phyloP scores from a whole-genome alignment of 148 eudicot genomes.

The Rhododendron williamsianum region DNA sequence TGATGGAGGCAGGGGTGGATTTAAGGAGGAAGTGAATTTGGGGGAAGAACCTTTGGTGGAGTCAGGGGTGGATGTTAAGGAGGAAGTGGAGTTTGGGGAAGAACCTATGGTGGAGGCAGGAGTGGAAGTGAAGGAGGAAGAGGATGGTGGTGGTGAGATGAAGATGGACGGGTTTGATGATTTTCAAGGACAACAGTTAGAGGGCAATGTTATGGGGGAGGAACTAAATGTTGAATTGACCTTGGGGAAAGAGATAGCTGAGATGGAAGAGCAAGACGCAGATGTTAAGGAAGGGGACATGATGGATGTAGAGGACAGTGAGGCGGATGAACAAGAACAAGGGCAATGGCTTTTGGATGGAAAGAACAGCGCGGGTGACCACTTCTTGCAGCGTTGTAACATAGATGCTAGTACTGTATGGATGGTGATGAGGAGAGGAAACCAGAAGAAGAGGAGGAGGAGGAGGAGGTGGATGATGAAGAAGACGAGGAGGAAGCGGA shows the following conservation, averaged over 20 bases:
- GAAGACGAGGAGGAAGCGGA: constrained; percentile 38
- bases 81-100: constrained; percentile 30
- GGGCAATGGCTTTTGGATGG: constrained; percentile 43
- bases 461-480: constrained; percentile 22
- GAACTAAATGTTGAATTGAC: constrained; percentile 38
- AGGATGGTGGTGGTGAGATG: constrained; percentile 21
- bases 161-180: constrained; percentile 36
- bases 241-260: constrained; percentile 34
- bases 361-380: constrained; percentile 31
- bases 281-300: constrained; percentile 23
- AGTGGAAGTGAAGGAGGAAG: not conserved
- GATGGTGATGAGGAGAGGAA: constrained; percentile 21
- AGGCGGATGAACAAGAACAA: constrained; percentile 40
- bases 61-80: constrained; percentile 17
- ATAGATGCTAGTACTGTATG: constrained; percentile 16
- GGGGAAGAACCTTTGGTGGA: constrained; percentile 13
- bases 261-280: constrained; percentile 22
- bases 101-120: not conserved
- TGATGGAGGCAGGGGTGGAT: not conserved
- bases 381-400: constrained; percentile 49
- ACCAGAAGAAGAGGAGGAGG: constrained; percentile 27
- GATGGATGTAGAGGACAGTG: constrained; percentile 41
- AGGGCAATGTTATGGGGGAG: constrained; percentile 11
- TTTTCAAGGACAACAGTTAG: constrained; percentile 1
- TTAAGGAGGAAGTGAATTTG: not conserved